Evolutionary conservation across 1,284 basidiomycete genomes (phyloP).

Genomic region (Malassezia arunalokei): DNA sequence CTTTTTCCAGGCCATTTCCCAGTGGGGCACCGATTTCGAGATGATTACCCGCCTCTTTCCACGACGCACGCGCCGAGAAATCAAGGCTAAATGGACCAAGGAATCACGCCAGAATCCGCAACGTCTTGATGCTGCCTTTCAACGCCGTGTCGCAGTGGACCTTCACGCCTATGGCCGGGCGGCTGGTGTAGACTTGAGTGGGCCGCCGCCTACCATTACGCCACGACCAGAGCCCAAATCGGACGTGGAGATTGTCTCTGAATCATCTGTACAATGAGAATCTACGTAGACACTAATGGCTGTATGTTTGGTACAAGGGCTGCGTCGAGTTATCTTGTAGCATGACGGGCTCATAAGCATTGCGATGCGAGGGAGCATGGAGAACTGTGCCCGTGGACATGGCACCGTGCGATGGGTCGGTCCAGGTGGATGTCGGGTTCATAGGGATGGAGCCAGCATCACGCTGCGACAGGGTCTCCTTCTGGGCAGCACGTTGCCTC

Average conservation of each 20-base stretch:
- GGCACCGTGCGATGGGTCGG: too few species aligned
- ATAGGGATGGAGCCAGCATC: not conserved
- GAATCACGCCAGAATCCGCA: constrained; percentile 66
- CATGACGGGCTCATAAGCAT: constrained; percentile 1
- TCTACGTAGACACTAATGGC: too few species aligned
- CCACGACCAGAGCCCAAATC: constrained; percentile 6
- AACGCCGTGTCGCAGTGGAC: constrained; percentile 31
- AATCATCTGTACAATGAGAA: constrained; percentile 3
- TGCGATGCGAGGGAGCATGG: not conserved
- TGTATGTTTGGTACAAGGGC: not conserved
- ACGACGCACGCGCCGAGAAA: constrained; percentile 70
- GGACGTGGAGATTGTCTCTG: not conserved
- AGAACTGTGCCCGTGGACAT: too few species aligned
- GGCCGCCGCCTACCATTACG: constrained; percentile 33
- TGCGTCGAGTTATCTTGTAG: not conserved
- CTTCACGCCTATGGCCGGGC: constrained; percentile 38
- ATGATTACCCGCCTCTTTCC: constrained; percentile 73
- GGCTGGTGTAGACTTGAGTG: constrained; percentile 38
- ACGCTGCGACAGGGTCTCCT: not conserved
- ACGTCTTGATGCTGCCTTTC: constrained; percentile 32
- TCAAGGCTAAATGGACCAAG: constrained; percentile 78
- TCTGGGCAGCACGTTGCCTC: constrained; percentile 21
- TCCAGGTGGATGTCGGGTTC: not conserved
- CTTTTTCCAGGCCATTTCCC: constrained; percentile 68
- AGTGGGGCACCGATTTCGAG: constrained; percentile 84